Evolutionary conservation across 2,329 filamentous ascomycete genomes (phyloP), one percentile per base, ranked within the genome.

Genomic region (Emergomyces orientalis): DNA sequence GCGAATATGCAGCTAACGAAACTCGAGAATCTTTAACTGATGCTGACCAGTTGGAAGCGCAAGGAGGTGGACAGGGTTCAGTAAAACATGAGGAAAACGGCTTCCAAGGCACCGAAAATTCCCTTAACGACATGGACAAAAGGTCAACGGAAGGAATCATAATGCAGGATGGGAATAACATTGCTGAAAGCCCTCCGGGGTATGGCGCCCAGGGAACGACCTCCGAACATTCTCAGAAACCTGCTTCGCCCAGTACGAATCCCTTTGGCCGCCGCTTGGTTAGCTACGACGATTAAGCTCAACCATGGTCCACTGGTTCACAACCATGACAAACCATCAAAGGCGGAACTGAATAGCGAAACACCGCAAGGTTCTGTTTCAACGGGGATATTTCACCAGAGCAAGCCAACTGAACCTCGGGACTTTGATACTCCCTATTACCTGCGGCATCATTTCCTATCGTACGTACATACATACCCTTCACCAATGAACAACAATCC

Each of bases 401-500:
- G 45, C 22, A 9, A 11, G 45, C 45, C 45, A 25, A 49, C 11
- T 25, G 22, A 49, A 49, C 9, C 22, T 25, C 25, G 22, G n/a
- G 45, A 13, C 9, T 11, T 49, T 22, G 22, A 25, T 14, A 4
- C 3, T 22, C 9, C 8, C 22, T 25, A 5, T 49, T 49, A 25
- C 45, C 45, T 13, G 45, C 8, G 8, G n/a, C 22, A 25, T n/a
- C 45, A 49, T 37, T 37, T 11, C 45, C 19, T 7, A 32, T 1
- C 25, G 52, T 56, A 56, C 32, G 52, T 56, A 4, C 43, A 61
- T 56, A 4, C 43, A 61, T 56, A 49, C 54, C 39, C 60, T 63
- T 62, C 61, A 22, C 5, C n/a, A 14, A 27, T 59, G 55, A 60
- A 49, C 63, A 51, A 62, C 62, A 43, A 27, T 32, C 72, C 71